Percentiles rank a stretch among this genome's conserved stretches.
Conservation (phyloP, 495 filamentous ascomycete genomes). For the Xylaria longipes region DNA sequence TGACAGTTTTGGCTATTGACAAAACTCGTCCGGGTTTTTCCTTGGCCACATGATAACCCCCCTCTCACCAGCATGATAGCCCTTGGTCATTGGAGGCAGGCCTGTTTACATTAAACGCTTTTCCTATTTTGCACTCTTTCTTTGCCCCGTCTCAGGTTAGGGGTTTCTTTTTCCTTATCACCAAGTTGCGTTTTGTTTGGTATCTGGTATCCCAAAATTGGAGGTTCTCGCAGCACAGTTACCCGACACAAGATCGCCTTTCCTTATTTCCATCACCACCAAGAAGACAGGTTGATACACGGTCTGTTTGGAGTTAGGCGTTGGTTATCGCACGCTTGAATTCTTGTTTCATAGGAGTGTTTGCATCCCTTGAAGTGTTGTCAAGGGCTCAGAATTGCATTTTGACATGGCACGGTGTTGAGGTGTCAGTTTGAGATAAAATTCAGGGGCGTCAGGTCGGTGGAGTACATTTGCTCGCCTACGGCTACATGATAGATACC, state of each 20-base stretch:
- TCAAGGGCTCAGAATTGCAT: constrained; percentile 7
- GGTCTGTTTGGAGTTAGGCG: constrained; percentile 11
- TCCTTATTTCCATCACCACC: neutral
- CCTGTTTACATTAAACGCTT: constrained; percentile 2
- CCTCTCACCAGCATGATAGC: neutral
- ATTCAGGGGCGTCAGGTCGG: constrained; percentile 4
- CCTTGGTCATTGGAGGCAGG: neutral
- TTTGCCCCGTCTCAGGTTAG: neutral
- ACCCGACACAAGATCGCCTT: neutral
- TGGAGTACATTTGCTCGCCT: neutral
- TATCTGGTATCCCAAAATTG: neutral
- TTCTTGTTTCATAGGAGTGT: neutral
- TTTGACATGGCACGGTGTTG: constrained; percentile 27
- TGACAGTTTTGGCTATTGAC: constrained; percentile 54
- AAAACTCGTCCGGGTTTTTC: neutral
- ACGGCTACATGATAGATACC: constrained; percentile 6
- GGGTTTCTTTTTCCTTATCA: neutral
- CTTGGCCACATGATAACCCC: neutral
- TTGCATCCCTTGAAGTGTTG: constrained; percentile 6
- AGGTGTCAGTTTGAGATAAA: constrained; percentile 20
- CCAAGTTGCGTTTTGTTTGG: constrained; percentile 4
- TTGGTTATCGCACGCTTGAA: constrained; percentile 1
- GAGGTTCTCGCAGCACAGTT: neutral
- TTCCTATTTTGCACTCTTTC: neutral
- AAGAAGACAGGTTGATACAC: constrained; percentile 7